Evolutionary conservation across 2,329 filamentous ascomycete genomes (phyloP), one percentile per base, ranked within the genome.

Genomic region (Cladophialophora immunda): DNA sequence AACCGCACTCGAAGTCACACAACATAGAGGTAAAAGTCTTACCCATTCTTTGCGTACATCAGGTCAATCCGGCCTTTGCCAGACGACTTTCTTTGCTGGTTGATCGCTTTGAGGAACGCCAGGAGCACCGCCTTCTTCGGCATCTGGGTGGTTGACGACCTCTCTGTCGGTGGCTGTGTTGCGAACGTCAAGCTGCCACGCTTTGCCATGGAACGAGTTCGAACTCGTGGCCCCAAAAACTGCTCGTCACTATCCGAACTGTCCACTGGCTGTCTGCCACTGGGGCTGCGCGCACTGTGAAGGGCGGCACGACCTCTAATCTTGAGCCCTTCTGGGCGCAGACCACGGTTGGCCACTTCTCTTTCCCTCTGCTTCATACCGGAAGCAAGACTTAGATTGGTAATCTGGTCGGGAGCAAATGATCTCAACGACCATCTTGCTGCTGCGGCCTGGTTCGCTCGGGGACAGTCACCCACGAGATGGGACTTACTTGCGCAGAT

Each of bases 381-480:
- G 7, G 70, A 68, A 32, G 71, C 68, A 3, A 74, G 72, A 64
- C 77, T 81, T 25, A 79, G 73, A 64, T 83, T 81, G 45, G 75
- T 76, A 27, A 82, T 76, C 53, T 76, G 75, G 3, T 74, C 69
- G 2, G 77, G 76, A 41, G 79, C 76, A 32, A 80, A 74, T 4
- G 74, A 74, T 64, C 75, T 77, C 22, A 82, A 71, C 6, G 78
- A 79, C 72, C 80, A 83, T 61, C 70, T 63, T 15, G 77, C 78
- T 6, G 77, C 77, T 3, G 77, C 77, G 8, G 65, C 68, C 11
- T 73, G 71, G n/a, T 70, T 67, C 0, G 77, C 73, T 11, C 73
- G 73, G 13, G 80, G 80, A 59, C 81, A 83, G 65, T 83, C 81
- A 8, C 81, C 81, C 7, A 81, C 71, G 4, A 83, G 73, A 72